Base-by-base conservation (phyloP, 2,329 filamentous ascomycete genomes). In the Trichoderma simmonsii region DNA sequence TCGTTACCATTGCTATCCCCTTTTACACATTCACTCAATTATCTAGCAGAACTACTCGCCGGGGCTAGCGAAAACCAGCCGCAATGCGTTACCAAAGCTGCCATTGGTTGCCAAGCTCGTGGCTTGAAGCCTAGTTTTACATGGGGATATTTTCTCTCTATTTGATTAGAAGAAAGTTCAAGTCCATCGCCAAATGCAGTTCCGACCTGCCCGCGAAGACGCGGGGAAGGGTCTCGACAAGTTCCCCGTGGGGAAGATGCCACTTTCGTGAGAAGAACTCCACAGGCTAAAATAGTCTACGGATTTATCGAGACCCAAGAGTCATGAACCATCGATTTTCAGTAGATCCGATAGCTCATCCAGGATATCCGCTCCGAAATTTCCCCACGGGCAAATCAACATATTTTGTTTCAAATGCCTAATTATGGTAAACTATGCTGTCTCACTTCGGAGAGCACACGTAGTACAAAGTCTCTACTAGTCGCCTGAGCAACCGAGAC, bases 181-280 rank as follows among this genome's bases (percentile, higher is more conserved):
- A 21, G 24, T 21, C 24, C 24, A 63, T 63, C 34, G 12, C 60
- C 36, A 63, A 48, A 28, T 30, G 24, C 36, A 18, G 11, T 36
- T 66, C 63, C 63, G 63, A 56, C 28, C 43, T 66, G 63, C 26
- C 63, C 63, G 63, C 63, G 63, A 66, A 66, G 48, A 56, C 28
- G 63, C 43, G 63, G 63, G 63, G 63, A 66, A 54, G 63, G 15
- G 26, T 4, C 48, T 24, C 21, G n/a, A 15, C 43, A 54, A 21
- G 9, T 63, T 28, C 61, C 61, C 61, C 61, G 32, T 63, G 61
- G 61, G 61, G 61, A 63, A 63, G 34, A 39, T 39, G 34, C 34
- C 60, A 18, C 11, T 54, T 24, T 24, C 3, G 48, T 24, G 48
- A 21, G 48, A 18, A 4, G 4, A 54, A 56, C 63, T 56, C 48